Base-by-base conservation (phyloP, 108 stramenopile genomes). In the Schizochytrium sp. region DNA sequence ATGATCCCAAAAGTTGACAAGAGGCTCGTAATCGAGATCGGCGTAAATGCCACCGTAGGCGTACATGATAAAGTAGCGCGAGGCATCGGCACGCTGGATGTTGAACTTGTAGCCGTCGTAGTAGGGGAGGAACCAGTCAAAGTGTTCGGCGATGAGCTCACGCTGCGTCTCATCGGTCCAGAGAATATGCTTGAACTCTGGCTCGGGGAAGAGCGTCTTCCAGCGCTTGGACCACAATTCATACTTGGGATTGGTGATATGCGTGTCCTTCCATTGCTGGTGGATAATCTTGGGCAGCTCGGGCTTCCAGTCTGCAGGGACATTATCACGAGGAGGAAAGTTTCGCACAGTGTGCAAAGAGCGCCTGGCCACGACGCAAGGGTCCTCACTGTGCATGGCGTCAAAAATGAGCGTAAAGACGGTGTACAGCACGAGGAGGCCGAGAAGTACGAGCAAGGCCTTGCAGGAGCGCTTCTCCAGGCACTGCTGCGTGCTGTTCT, bases 1-100 rank as follows among this genome's bases (percentile, higher is more conserved):
- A 23, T 53, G 51, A 23, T 83, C 48, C 76, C 76, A 83, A 34
- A 83, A 83, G 76, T 83, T 83, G 48, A 47, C 48, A 34, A 83
- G 76, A 47, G 76, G 76, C 76, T 83, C 76, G 28, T 83, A 83
- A 34, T 88, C 87, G 45, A 92, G 72, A 59, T 92, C 92, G 47
- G 89, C 90, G 88, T 90, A 93, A 5, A 93, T 60, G 51, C 91
- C 91, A 19, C 91, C 91, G 87, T 69, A 90, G 57, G 83, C 89
- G 18, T 57, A 88, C 72, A 93, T 48, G 51, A 93, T 89, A 45
- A 94, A 89, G 45, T 91, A 93, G 59, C 93, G 53, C 14, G 92
- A 92, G 18, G 92, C 92, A 87, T 94, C 93, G 8, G 90, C 92
- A 63, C 92, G 72, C 72, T 93, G 91, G 87, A 94, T 93, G 60